Evolutionary conservation across 1,284 basidiomycete genomes (phyloP), one percentile per base, ranked within the genome.

Genomic region (Albatrellus sp.): DNA sequence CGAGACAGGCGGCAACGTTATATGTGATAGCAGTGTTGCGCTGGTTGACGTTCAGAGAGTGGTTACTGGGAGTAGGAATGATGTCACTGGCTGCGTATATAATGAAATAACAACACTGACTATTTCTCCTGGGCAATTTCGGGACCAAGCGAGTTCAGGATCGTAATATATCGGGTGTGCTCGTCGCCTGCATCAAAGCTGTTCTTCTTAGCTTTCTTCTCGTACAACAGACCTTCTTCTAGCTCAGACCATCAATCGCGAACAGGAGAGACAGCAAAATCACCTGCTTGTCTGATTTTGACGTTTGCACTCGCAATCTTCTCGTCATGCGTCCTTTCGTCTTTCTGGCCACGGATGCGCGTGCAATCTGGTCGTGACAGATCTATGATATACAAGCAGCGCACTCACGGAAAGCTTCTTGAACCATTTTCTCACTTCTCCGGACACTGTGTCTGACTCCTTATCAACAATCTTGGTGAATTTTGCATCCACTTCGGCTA

Each of bases 341-440:
- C 84, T 68, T 84, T 87, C 84, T 88, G 55, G 10, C 4, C 24
- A 24, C 24, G 24, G 34, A 33, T 16, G 16, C 14, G 20, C 39
- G n/a, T 11, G 24, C 14, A 13, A 14, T 13, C 5, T 40, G 5
- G 39, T 29, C 20, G 17, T 12, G 20, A 28, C 17, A 7, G 28
- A 30, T 35, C 13, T 17, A 9, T 9, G n/a, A 35, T 17, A 35
- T 9, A 35, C 4, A 35, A 35, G 34, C 34, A 35, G 34, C n/a
- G 24, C 6, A 60, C 68, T 50, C 55, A 85, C 85, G 43, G 77
- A 70, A 40, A 88, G 69, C 59, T 78, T 85, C 72, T 83, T 86
- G 67, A 87, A 79, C 80, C 83, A 87, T 53, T 83, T 88, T 66
- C 78, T 80, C 35, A 87, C 74, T 50, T 87, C 84, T 32, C 64